Base-by-base conservation (phyloP, 768 basidiomycete species). In the Lentinula detonsa region DNA sequence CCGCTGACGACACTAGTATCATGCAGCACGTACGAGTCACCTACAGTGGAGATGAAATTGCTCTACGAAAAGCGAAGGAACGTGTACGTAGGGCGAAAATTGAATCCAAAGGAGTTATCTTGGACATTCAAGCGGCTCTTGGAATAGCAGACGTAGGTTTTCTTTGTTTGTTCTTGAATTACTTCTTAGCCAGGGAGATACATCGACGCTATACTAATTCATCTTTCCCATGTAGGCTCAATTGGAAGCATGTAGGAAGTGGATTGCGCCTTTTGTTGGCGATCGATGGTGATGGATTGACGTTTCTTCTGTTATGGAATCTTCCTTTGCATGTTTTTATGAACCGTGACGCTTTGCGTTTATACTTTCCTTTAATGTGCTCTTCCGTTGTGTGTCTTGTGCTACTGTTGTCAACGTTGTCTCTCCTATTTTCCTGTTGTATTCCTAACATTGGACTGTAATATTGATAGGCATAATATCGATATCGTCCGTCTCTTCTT, bases 71-170 rank as follows among this genome's bases (percentile, higher is more conserved):
- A 5, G 39, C 35, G 37, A 39, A 40, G 50, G 59, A 52, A 42
- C 49, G 48, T 31, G 48, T 60, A 49, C 48, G 50, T 10, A 39
- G 16, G 40, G 59, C 59, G 9, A 52, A 51, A 28, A 60, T 60
- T n/a, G 59, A 60, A 40, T 39, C 37, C 28, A 48, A 52, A 52
- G 59, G 59, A 23, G 50, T 60, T 33, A n/a, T 35, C 15, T 43
- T 52, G 50, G 59, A 60, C 31, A 43, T 60, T 16, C 59, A 60
- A 31, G 37, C 33, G 18, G 39, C 50, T 33, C 28, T 60, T 33
- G 59, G 59, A 16, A 52, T 60, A 11, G 8, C 59, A 18, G 59
- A 51, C 28, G 59, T 60, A 40, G 40, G 59, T 60, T 18, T 31
- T 10, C 16, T 37, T 37, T 34, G 34, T 37, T 37, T 34, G 34